Conservation (phyloP, 129 eudicot species). For the Ambrosia trifida region DNA sequence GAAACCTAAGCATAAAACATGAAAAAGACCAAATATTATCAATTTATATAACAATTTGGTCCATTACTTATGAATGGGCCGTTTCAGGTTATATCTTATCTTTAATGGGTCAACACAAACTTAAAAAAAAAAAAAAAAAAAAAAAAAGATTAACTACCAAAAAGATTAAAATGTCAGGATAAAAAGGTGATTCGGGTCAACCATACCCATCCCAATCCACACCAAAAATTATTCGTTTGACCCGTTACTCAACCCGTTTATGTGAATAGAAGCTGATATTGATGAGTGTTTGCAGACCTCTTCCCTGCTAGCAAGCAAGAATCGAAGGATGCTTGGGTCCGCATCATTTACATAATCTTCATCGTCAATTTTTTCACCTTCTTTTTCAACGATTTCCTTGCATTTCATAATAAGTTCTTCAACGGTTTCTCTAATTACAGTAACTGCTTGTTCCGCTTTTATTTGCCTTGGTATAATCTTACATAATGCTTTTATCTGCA, state of each 20-base stretch:
- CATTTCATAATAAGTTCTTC: conserved; percentile 86
- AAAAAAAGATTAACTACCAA: neutral
- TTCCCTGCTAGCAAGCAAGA: conserved; percentile 98
- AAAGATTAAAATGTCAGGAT: neutral
- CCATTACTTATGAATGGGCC: neutral
- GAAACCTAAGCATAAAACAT: conserved; percentile 59
- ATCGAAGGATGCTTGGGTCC: conserved; percentile 95
- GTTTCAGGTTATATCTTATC: neutral
- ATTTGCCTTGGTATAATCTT: conserved; percentile 92
- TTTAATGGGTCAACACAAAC: neutral
- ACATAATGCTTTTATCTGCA: conserved; percentile 75
- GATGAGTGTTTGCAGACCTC: conserved; percentile 53
- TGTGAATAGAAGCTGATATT: neutral
- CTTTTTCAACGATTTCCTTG: conserved; percentile 82
- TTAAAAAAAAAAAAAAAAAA: neutral
- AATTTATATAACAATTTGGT: neutral
- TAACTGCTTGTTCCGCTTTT: conserved; percentile 87
- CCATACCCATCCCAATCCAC: neutral
- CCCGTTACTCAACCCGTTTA: conserved; percentile 7
- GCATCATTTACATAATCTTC: conserved; percentile 94
- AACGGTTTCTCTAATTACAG: conserved; percentile 75
- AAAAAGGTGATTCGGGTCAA: conserved; percentile 4
- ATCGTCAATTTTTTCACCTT: conserved; percentile 90
- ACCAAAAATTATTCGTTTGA: neutral
- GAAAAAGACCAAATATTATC: neutral